phyloP scores from a whole-genome alignment of 129 eudicot species.

The Scalesia atractyloides region DNA sequence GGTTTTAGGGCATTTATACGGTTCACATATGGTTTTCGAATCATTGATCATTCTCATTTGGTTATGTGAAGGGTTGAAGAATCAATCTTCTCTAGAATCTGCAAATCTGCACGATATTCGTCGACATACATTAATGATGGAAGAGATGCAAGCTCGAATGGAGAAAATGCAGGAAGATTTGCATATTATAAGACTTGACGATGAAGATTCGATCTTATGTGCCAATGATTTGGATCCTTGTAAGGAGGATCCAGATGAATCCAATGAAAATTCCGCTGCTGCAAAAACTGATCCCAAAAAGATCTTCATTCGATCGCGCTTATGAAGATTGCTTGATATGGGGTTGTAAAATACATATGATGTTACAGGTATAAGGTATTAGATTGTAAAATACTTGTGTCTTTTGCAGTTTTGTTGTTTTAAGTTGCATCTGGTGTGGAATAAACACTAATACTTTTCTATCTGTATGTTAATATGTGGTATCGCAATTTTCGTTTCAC shows the following conservation, averaged over 20 bases:
- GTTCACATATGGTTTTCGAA: neutral
- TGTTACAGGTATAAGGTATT: slow-evolving; percentile 24
- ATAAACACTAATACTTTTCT: slow-evolving; percentile 12
- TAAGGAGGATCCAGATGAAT: slow-evolving; percentile 52
- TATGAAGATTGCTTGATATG: slow-evolving; percentile 32
- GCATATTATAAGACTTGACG: slow-evolving; percentile 44
- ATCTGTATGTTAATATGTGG: slow-evolving; percentile 15
- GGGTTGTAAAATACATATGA: slow-evolving; percentile 24
- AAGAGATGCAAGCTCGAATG: slow-evolving; percentile 75
- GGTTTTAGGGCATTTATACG: neutral
- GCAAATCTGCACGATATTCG: slow-evolving; percentile 39
- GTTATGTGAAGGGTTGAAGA: slow-evolving; percentile 51
- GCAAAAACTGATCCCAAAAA: slow-evolving; percentile 39
- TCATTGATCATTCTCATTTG: slow-evolving; percentile 6
- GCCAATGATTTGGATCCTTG: slow-evolving; percentile 45
- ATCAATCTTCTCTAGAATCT: slow-evolving; percentile 31
- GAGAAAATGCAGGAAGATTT: slow-evolving; percentile 69
- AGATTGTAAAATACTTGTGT: slow-evolving; percentile 10
- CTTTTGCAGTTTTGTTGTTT: slow-evolving; percentile 31
- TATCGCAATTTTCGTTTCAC: neutral
- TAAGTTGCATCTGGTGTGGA: slow-evolving; percentile 30
- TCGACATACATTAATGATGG: slow-evolving; percentile 43
- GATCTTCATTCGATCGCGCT: slow-evolving; percentile 74
- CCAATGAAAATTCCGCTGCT: slow-evolving; percentile 35
- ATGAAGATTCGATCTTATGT: slow-evolving; percentile 38